Conservation (phyloP, 768 basidiomycete genomes). For the Lactarius akahatsu region DNA sequence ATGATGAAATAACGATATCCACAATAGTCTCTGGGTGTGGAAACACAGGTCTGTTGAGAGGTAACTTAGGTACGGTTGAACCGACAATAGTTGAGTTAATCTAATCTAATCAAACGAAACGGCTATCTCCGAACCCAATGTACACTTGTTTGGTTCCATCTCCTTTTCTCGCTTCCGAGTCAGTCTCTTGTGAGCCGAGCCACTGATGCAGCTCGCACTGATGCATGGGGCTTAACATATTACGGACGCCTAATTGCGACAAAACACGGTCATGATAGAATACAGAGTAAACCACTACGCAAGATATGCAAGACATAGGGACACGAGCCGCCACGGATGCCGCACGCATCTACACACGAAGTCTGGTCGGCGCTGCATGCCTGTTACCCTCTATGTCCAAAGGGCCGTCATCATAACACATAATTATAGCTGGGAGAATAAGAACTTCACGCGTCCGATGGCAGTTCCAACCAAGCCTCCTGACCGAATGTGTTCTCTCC, state of each 20-base stretch:
- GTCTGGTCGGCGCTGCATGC: neutral
- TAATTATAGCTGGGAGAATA: slow-evolving; percentile 21
- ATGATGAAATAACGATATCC: neutral
- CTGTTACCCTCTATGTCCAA: slow-evolving; percentile 23
- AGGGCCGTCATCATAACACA: slow-evolving; percentile 21
- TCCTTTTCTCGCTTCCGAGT: neutral
- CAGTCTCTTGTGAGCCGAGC: neutral
- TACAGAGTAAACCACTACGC: slow-evolving; percentile 25
- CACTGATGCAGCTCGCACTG: no score
- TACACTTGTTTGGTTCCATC: neutral
- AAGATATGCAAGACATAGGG: slow-evolving; percentile 26
- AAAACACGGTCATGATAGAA: slow-evolving; percentile 25
- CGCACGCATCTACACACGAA: slow-evolving; percentile 8
- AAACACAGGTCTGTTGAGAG: neutral
- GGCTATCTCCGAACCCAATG: neutral
- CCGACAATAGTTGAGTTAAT: no score
- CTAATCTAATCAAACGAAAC: neutral
- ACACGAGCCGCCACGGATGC: slow-evolving; percentile 13
- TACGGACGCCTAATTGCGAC: slow-evolving; percentile 8
- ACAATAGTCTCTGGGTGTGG: neutral
- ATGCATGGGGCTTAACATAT: slow-evolving; percentile 6
- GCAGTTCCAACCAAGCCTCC: slow-evolving; percentile 28
- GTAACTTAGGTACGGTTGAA: no score
- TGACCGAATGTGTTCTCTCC: slow-evolving; percentile 94
- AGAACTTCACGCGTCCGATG: slow-evolving; percentile 27